A percentile compares a stretch with the other conserved stretches of the same genome.
Conservation (phyloP, 495 filamentous ascomycete genomes). For the Neurospora sublineolata region DNA sequence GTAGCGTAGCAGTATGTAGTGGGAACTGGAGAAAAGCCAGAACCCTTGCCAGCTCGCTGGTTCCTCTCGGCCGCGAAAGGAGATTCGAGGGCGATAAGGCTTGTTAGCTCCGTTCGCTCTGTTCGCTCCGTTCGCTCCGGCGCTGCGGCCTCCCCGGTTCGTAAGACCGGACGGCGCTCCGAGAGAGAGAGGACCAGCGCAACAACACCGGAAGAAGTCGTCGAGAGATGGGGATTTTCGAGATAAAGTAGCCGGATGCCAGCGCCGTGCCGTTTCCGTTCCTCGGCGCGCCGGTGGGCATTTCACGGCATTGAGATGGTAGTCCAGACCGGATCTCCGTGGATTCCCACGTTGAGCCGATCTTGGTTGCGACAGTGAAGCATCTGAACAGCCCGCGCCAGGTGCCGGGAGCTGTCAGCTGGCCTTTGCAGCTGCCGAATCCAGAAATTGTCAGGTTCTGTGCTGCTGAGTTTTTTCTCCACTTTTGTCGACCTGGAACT, state of each 20-base stretch:
- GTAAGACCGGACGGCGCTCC: background rate
- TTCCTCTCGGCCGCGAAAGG: constrained; percentile 18
- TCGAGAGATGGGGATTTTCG: background rate
- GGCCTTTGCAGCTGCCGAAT: background rate
- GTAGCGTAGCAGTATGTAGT: background rate
- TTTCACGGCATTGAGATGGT: background rate
- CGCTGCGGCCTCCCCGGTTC: background rate
- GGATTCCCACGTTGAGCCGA: background rate
- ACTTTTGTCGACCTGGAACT: background rate
- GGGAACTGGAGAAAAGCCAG: background rate
- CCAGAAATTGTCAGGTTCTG: background rate
- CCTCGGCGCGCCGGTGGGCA: background rate
- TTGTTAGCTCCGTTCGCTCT: constrained; percentile 14
- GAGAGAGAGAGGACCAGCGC: background rate
- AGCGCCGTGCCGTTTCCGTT: background rate
- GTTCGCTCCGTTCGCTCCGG: background rate
- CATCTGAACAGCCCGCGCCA: background rate
- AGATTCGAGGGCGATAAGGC: constrained; percentile 27
- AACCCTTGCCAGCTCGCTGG: background rate
- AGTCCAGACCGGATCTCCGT: background rate
- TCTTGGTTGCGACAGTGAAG: background rate
- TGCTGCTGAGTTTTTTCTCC: background rate
- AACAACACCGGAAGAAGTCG: background rate
- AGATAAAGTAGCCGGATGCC: background rate
- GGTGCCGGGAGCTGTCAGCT: background rate